Evolutionary conservation across 2,329 filamentous ascomycete species (phyloP).

Genomic region (Penicillium sp.): DNA sequence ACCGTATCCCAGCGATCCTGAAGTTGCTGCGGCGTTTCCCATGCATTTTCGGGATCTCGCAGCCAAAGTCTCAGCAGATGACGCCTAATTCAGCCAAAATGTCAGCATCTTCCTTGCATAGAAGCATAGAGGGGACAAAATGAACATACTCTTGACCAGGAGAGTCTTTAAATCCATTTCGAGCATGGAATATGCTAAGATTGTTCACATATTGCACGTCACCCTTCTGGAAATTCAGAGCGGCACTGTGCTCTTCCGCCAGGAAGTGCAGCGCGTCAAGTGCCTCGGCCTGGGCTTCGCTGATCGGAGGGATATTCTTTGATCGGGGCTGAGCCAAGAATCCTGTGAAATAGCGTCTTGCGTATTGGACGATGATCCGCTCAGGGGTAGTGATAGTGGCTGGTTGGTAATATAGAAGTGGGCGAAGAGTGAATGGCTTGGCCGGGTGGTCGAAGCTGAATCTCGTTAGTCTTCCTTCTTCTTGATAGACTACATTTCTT

Average conservation of each 20-base stretch:
- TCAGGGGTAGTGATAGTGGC: conserved; percentile 49
- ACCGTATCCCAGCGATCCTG: conserved; percentile 42
- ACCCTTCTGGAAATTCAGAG: conserved; percentile 48
- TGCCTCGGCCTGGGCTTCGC: conserved; percentile 54
- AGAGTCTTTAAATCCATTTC: conserved; percentile 48
- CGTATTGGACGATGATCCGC: conserved; percentile 60
- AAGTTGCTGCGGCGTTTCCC: conserved; percentile 44
- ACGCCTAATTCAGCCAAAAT: conserved; percentile 30
- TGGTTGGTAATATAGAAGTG: conserved; percentile 53
- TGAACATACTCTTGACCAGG: conserved; percentile 38
- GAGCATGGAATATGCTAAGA: conserved; percentile 52
- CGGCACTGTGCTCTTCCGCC: conserved; percentile 45
- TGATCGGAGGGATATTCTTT: conserved; percentile 48
- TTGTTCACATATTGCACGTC: conserved; percentile 57
- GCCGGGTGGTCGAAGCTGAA: conserved; percentile 53
- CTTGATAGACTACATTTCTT: not conserved
- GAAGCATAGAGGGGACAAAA: not conserved
- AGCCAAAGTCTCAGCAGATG: conserved; percentile 52
- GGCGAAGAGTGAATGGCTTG: conserved; percentile 48
- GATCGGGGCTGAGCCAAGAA: conserved; percentile 46
- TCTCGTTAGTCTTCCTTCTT: not conserved
- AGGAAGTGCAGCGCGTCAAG: conserved; percentile 53
- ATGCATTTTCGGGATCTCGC: conserved; percentile 48
- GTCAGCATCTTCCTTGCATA: not conserved
- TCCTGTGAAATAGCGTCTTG: conserved; percentile 58